Evolutionary conservation across 129 eudicot species (phyloP).

Genomic region (Flaveria brownii): DNA sequence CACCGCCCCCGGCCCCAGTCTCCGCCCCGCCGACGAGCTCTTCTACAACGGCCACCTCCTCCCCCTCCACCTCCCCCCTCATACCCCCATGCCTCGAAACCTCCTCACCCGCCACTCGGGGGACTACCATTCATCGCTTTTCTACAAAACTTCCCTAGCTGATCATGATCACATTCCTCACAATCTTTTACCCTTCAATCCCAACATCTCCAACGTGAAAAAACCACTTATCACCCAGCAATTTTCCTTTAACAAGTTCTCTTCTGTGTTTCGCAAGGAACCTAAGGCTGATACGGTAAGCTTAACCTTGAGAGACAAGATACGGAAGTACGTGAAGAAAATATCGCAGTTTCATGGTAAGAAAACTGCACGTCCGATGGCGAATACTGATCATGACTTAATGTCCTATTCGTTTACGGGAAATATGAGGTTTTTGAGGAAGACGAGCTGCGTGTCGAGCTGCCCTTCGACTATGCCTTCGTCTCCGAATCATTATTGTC

Average conservation of each 20-base stretch:
- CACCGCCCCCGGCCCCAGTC: conserved; percentile 51
- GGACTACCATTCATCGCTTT: conserved; percentile 45
- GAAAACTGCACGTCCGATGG: conserved; percentile 5
- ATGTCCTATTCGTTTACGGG: conserved; percentile 61
- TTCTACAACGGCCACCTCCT: conserved; percentile 92
- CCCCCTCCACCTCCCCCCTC: conserved; percentile 83
- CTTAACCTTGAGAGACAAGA: conserved; percentile 12
- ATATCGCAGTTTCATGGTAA: neutral
- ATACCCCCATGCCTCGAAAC: conserved; percentile 53
- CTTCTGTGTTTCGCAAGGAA: conserved; percentile 46
- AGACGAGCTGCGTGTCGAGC: conserved; percentile 53
- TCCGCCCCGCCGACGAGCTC: conserved; percentile 90
- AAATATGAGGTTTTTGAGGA: conserved; percentile 49
- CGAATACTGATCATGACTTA: neutral
- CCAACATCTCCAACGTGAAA: neutral
- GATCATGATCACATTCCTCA: conserved; percentile 33
- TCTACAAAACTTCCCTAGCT: neutral
- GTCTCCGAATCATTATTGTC: conserved; percentile 42
- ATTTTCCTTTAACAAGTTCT: conserved; percentile 55
- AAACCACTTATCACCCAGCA: conserved; percentile 30
- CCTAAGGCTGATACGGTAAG: too few species aligned
- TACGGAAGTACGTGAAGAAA: conserved; percentile 30
- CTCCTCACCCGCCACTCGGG: conserved; percentile 42
- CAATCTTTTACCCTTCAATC: conserved; percentile 40
- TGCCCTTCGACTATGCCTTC: conserved; percentile 82